Evolutionary conservation across 2,329 filamentous ascomycete species (phyloP).

Genomic region (Drechslerella dactyloides): DNA sequence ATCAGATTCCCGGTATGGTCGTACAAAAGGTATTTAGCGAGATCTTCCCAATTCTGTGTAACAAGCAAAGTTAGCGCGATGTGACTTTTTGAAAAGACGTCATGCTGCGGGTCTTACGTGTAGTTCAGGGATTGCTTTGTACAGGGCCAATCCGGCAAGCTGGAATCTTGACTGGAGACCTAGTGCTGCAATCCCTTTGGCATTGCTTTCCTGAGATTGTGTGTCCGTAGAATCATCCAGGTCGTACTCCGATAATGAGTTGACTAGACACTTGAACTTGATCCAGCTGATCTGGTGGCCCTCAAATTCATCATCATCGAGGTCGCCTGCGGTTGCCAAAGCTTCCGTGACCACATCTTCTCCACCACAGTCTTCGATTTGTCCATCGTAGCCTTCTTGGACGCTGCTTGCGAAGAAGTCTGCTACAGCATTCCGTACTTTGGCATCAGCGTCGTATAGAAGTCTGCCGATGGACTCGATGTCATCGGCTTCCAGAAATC

Average conservation of each 20-base stretch:
- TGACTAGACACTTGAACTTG: constrained; percentile 85
- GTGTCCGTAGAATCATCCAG: constrained; percentile 60
- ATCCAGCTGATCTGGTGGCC: constrained; percentile 83
- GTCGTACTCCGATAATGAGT: constrained; percentile 83
- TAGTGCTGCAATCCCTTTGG: constrained; percentile 53
- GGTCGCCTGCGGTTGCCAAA: constrained; percentile 69
- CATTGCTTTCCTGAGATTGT: constrained; percentile 56
- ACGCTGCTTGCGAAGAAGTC: constrained; percentile 90
- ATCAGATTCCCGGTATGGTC: constrained; percentile 75
- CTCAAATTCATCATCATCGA: constrained; percentile 73
- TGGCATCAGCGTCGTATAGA: constrained; percentile 83
- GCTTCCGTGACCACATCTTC: constrained; percentile 76
- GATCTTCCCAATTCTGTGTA: constrained; percentile 77
- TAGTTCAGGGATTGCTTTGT: constrained; percentile 43
- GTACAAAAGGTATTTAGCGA: constrained; percentile 88
- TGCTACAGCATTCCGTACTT: constrained; percentile 85
- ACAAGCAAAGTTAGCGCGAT: constrained; percentile 25
- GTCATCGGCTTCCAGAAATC: constrained; percentile 87
- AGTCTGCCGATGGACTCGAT: constrained; percentile 86
- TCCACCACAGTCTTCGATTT: constrained; percentile 83
- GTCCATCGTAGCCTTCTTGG: constrained; percentile 77
- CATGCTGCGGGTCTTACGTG: constrained; percentile 16
- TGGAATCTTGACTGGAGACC: constrained; percentile 48
- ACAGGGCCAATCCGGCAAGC: constrained; percentile 38
- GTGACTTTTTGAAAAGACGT: not conserved